These are phyloP conservation scores for Aspergillus carbonarius DNA, from an alignment of 2,329 filamentous ascomycete genomes.

Conservation along the genomic window DNA sequence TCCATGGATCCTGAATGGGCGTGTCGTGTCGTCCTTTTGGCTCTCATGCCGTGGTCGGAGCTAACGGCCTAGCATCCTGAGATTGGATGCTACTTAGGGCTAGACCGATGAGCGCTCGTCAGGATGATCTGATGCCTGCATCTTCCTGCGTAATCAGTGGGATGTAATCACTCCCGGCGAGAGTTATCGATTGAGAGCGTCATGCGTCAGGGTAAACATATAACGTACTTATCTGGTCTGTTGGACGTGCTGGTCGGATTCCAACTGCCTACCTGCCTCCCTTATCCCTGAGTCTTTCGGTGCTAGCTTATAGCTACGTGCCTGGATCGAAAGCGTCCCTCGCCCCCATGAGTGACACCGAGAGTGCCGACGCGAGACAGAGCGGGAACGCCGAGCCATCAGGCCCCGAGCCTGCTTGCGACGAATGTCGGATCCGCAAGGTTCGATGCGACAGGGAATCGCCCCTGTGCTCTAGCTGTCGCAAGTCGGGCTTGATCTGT, in stretches of 20 bases:
- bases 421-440: neutral
- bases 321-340: neutral
- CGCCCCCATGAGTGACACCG: neutral
- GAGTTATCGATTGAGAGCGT: too few relatives aligned
- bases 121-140: neutral
- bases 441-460: slow-evolving; percentile 2
- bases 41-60: neutral
- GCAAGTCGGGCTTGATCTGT: neutral
- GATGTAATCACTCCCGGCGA: too few relatives aligned
- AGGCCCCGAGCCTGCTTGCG: neutral
- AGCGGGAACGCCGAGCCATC: neutral
- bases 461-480: neutral
- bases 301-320: neutral
- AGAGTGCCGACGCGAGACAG: neutral
- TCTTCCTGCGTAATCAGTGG: neutral
- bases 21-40: neutral
- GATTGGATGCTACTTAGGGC: neutral
- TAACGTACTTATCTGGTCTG: neutral
- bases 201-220: neutral
- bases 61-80: neutral
- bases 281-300: neutral
- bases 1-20: neutral
- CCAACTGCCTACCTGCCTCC: neutral
- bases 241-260: neutral
- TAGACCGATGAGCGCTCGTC: neutral